phyloP scores from a whole-genome alignment of 2,329 filamentous ascomycete genomes.

The Cladosporium velox region DNA sequence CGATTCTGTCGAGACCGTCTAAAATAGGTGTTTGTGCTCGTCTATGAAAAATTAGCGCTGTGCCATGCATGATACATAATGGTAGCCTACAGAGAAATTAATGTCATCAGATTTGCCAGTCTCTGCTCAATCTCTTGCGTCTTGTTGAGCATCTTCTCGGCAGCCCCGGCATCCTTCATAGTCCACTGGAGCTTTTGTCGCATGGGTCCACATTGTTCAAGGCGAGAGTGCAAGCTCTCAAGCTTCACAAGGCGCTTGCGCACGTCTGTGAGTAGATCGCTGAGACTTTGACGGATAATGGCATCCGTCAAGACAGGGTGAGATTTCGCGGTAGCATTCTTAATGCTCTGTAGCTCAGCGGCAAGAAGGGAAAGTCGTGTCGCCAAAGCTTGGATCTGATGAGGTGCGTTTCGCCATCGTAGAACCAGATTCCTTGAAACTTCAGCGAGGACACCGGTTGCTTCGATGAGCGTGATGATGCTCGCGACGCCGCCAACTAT shows the following conservation, averaged over 20 bases:
- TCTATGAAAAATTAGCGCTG: too few species aligned
- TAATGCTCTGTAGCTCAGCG: neutral
- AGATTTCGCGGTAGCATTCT: neutral
- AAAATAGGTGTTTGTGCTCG: too few species aligned
- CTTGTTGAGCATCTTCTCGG: neutral
- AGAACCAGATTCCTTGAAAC: neutral
- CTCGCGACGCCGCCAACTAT: slow-evolving; percentile 5
- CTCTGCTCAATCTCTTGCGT: too few species aligned
- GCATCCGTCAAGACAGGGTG: neutral
- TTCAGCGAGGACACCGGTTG: neutral
- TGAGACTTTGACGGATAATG: slow-evolving; percentile 4
- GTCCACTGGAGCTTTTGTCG: neutral
- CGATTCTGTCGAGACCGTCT: too few species aligned
- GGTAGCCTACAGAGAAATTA: too few species aligned
- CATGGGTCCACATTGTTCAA: too few species aligned
- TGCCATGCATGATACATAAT: too few species aligned
- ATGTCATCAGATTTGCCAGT: too few species aligned
- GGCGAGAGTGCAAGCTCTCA: neutral
- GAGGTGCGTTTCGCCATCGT: neutral
- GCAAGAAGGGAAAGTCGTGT: neutral
- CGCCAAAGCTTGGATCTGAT: neutral
- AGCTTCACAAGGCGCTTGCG: neutral
- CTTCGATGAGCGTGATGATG: slow-evolving; percentile 5
- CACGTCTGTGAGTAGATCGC: neutral
- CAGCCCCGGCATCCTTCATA: slow-evolving; percentile 1